Conservation (phyloP, 805 yeast genomes). For the Candida palmyrensis region DNA sequence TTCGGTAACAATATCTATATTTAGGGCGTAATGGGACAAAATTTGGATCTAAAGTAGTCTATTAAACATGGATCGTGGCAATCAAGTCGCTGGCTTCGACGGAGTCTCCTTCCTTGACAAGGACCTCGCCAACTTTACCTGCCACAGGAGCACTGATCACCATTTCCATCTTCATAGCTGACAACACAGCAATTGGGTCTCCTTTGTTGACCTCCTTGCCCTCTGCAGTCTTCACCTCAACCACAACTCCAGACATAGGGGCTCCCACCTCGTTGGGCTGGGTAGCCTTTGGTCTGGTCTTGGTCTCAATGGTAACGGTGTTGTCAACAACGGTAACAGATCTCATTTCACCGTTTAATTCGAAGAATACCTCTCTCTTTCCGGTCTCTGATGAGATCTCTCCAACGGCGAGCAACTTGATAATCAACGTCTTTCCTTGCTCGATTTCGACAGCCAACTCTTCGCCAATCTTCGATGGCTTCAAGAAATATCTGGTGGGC, state of each 20-base stretch:
- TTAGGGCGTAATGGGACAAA: no score
- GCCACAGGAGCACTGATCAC: slow-evolving; percentile 87
- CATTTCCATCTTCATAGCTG: slow-evolving; percentile 99
- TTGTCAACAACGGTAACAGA: slow-evolving; percentile 90
- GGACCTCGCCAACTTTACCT: slow-evolving; percentile 76
- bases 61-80: slow-evolving; percentile 20
- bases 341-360: slow-evolving; percentile 97
- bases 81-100: slow-evolving; percentile 93
- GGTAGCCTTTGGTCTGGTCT: slow-evolving; percentile 88
- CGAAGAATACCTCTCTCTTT: slow-evolving; percentile 93
- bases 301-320: slow-evolving; percentile 77
- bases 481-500: slow-evolving; percentile 87
- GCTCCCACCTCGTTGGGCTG: slow-evolving; percentile 94
- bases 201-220: slow-evolving; percentile 94
- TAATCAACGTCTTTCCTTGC: slow-evolving; percentile 88
- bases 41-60: neutral
- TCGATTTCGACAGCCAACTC: slow-evolving; percentile 87
- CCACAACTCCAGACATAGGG: slow-evolving; percentile 98
- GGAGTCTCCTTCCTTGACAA: slow-evolving; percentile 85
- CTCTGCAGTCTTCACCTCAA: slow-evolving; percentile 86
- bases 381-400: slow-evolving; percentile 84
- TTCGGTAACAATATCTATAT: neutral
- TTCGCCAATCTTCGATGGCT: slow-evolving; percentile 83
- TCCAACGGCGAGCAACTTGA: slow-evolving; percentile 90
- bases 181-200: slow-evolving; percentile 85